Percentiles rank a stretch among this genome's conserved stretches.
These are phyloP conservation scores for Emmonsiellopsis sp. DNA, from an alignment of 2,329 filamentous ascomycete genomes.

Conservation along the genomic window DNA sequence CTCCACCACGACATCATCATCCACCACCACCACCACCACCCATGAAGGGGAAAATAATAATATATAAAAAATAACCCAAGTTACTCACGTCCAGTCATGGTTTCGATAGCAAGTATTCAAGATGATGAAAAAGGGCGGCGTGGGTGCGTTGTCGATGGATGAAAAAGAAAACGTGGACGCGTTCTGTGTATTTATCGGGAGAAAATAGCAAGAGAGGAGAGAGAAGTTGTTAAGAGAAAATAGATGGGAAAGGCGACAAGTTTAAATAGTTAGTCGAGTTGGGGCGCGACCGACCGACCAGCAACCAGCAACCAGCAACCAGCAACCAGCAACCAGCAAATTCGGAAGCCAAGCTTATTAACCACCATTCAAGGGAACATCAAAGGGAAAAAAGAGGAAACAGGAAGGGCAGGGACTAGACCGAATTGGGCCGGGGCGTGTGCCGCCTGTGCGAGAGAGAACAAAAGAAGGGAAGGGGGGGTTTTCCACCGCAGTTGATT, in stretches of 20 bases:
- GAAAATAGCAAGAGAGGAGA: constrained; percentile 7
- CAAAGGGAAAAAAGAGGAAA: too few relatives aligned
- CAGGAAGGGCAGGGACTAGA: too few relatives aligned
- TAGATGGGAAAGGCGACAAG: constrained; percentile 14
- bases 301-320: constrained; percentile 9
- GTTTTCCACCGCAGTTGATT: constrained; percentile 20
- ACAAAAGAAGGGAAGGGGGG: constrained; percentile 14
- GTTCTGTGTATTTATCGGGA: constrained; percentile 1
- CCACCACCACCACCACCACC: constrained; percentile 10
- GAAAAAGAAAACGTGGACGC: too few relatives aligned
- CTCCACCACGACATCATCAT: too few relatives aligned
- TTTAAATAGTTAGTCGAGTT: constrained; percentile 12
- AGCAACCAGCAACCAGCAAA: constrained; percentile 5
- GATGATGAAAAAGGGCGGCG: too few relatives aligned
- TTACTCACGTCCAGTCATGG: constrained; percentile 35
- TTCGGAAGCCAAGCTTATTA: too few relatives aligned
- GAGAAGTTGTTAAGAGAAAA: constrained; percentile 13
- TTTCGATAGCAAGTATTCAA: too few relatives aligned
- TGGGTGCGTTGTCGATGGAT: too few relatives aligned
- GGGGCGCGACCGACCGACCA: constrained; percentile 14
- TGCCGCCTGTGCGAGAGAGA: not conserved
- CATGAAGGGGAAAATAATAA: not conserved
- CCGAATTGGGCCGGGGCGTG: too few relatives aligned
- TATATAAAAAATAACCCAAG: constrained; percentile 4
- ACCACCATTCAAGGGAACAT: too few relatives aligned